A percentile compares a stretch with the other conserved stretches of the same genome.
Evolutionary conservation across 805 yeast genomes (phyloP).

Genomic region (Starmerella apicola): DNA sequence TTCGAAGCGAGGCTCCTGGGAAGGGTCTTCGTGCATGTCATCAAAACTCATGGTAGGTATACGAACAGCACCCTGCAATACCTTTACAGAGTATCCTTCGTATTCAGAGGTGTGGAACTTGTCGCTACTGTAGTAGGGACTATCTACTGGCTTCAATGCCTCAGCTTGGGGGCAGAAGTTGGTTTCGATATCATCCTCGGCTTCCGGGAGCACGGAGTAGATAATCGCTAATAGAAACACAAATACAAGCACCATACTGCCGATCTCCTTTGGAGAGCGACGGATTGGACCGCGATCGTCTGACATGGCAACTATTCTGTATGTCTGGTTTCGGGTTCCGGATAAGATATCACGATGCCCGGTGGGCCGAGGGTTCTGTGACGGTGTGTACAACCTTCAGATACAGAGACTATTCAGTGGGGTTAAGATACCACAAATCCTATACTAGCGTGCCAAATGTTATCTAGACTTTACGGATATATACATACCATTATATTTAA

Average conservation of each 20-base stretch:
- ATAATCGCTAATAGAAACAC: conserved; percentile 14
- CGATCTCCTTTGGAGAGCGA: conserved; percentile 19
- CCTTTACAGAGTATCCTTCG: conserved; percentile 11
- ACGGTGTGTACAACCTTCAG: too few species aligned
- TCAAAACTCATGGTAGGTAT: conserved; percentile 58
- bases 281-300: conserved; percentile 2
- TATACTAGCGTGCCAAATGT: too few species aligned
- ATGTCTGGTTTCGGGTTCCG: too few species aligned
- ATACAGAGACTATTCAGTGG: too few species aligned
- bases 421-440: too few species aligned
- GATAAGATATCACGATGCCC: too few species aligned
- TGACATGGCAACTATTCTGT: too few species aligned
- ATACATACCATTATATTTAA: not conserved
- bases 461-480: not conserved
- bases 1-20: conserved; percentile 40
- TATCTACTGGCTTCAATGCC: conserved; percentile 3
- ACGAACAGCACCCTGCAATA: conserved; percentile 41
- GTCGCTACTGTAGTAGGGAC: conserved; percentile 2
- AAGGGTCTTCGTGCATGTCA: conserved; percentile 33
- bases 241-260: conserved; percentile 17
- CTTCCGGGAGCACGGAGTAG: conserved; percentile 16
- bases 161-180: conserved; percentile 20
- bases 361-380: too few species aligned
- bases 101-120: conserved; percentile 15
- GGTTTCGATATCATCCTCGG: conserved; percentile 15